phyloP scores from a whole-genome alignment of 2,329 filamentous ascomycete genomes.

The Botrytis paeoniae region DNA sequence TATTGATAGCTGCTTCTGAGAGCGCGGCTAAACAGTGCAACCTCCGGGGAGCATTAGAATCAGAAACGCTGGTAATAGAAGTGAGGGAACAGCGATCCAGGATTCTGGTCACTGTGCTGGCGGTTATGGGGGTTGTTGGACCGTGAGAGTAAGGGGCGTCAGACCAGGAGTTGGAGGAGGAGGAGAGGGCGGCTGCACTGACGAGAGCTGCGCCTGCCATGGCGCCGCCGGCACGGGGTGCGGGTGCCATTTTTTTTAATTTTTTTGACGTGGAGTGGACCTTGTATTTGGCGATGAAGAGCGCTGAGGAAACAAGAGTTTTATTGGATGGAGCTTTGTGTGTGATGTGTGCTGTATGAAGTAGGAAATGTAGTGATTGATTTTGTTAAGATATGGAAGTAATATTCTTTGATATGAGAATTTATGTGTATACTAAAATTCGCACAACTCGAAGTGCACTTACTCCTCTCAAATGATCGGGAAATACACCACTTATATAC shows the following conservation, averaged over 20 bases:
- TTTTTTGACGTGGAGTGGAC: background rate
- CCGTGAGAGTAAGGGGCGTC: background rate
- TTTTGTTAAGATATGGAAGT: background rate
- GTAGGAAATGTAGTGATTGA: background rate
- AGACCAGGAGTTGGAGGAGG: background rate
- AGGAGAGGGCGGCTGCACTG: no score
- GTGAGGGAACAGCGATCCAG: background rate
- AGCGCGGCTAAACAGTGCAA: background rate
- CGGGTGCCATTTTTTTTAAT: background rate
- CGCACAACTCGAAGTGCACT: background rate
- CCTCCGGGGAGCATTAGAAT: background rate
- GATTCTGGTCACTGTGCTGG: background rate
- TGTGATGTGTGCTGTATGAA: background rate
- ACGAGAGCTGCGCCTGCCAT: background rate
- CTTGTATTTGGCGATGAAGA: no score
- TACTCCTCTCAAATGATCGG: background rate
- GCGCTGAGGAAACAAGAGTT: background rate
- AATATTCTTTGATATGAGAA: background rate
- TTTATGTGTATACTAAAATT: background rate
- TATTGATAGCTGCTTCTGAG: background rate
- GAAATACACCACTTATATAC: background rate
- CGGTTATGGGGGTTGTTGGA: background rate
- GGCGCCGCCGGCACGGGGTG: no score
- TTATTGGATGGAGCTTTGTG: background rate
- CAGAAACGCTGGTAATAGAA: background rate